Conservation (phyloP, 202 grass and related monocot species). For the Thinopyrum obtusiflorum region DNA sequence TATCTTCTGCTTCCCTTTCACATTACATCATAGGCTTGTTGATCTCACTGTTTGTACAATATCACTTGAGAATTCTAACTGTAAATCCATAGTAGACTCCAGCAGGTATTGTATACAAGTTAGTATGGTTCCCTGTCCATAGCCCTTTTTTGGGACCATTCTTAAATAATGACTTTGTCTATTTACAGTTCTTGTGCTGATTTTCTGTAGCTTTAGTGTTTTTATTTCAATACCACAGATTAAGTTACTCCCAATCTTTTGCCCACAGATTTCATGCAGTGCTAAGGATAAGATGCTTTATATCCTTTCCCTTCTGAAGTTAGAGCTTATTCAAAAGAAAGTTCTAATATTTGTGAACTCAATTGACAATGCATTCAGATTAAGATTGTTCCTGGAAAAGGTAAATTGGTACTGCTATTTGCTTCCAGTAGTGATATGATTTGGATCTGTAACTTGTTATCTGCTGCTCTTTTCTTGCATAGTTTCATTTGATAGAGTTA, state of each 20-base stretch:
- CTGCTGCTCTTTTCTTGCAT: slow-evolving; percentile 30
- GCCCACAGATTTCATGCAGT: slow-evolving; percentile 72
- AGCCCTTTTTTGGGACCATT: slow-evolving; percentile 1
- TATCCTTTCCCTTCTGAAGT: slow-evolving; percentile 72
- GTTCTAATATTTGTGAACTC: slow-evolving; percentile 95
- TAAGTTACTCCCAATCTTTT: slow-evolving; percentile 22
- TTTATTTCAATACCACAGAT: neutral
- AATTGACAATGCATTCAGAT: slow-evolving; percentile 88
- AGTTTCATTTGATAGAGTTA: neutral
- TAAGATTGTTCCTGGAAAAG: slow-evolving; percentile 89
- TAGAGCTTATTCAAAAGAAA: slow-evolving; percentile 93
- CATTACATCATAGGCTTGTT: neutral
- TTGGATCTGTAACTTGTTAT: slow-evolving; percentile 15
- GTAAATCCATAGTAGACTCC: neutral
- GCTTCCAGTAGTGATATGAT: slow-evolving; percentile 2
- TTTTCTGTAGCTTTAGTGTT: slow-evolving; percentile 5
- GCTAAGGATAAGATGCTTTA: slow-evolving; percentile 82
- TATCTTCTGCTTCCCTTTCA: slow-evolving; percentile 12
- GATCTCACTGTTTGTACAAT: neutral
- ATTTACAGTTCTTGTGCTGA: slow-evolving; percentile 8
- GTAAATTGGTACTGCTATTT: slow-evolving; percentile 40
- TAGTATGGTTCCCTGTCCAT: slow-evolving; percentile 13
- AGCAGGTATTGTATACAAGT: neutral
- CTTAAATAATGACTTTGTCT: slow-evolving; percentile 12
- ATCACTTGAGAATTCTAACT: slow-evolving; percentile 8